phyloP scores from a whole-genome alignment of 495 filamentous ascomycete genomes.

The Aspergillus incahuasiensis region DNA sequence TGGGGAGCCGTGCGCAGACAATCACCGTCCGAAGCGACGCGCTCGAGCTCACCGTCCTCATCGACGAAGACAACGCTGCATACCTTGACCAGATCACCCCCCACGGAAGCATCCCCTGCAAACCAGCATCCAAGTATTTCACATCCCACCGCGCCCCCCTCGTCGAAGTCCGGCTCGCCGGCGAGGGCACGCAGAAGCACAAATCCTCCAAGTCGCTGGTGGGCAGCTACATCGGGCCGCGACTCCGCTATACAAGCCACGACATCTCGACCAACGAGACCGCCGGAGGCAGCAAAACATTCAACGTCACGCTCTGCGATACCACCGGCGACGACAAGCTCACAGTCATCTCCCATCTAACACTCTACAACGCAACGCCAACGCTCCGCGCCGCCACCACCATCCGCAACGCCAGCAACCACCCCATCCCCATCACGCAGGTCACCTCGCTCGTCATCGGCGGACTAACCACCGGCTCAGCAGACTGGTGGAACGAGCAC shows the following conservation, averaged over 20 bases:
- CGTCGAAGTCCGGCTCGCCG: slow-evolving; percentile 16
- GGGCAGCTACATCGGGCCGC: slow-evolving; percentile 13
- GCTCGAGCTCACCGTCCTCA: slow-evolving; percentile 3
- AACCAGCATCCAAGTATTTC: slow-evolving; percentile 10
- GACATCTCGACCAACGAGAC: neutral
- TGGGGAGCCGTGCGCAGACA: too few relatives aligned
- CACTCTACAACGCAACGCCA: slow-evolving; percentile 8
- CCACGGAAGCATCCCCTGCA: neutral
- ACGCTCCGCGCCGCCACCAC: slow-evolving; percentile 12
- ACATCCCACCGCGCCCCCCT: slow-evolving; percentile 8
- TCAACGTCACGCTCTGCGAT: slow-evolving; percentile 10
- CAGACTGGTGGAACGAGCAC: slow-evolving; percentile 19
- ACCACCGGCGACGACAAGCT: slow-evolving; percentile 1
- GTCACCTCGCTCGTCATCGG: slow-evolving; percentile 18
- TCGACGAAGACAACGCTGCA: slow-evolving; percentile 1
- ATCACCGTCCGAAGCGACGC: slow-evolving; percentile 4
- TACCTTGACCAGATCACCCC: slow-evolving; percentile 9
- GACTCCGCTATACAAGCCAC: slow-evolving; percentile 14
- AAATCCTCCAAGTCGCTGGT: slow-evolving; percentile 18
- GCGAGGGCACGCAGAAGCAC: slow-evolving; percentile 18
- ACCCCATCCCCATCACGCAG: slow-evolving; percentile 12
- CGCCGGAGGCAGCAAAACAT: neutral
- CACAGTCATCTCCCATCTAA: slow-evolving; percentile 9
- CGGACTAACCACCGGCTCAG: slow-evolving; percentile 14
- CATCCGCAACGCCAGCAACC: slow-evolving; percentile 9